Conservation (phyloP, 2,329 filamentous ascomycete genomes). For the Fusarium sp. region DNA sequence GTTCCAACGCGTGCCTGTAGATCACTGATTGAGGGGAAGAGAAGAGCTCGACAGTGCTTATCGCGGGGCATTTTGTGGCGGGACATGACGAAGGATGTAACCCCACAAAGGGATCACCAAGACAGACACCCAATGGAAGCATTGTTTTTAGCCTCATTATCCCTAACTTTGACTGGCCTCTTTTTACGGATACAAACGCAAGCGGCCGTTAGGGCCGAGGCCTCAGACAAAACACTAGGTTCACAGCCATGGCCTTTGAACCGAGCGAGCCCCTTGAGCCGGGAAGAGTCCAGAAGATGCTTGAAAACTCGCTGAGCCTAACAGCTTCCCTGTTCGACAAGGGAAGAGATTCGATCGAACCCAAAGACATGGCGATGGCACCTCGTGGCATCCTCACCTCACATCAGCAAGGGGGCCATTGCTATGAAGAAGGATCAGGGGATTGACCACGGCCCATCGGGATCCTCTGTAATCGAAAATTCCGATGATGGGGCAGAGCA, state of each 20-base stretch:
- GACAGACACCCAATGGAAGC: slow-evolving; percentile 28
- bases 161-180: background rate
- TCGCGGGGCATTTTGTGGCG: slow-evolving; percentile 38
- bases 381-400: slow-evolving; percentile 14
- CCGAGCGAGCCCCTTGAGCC: slow-evolving; percentile 28
- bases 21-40: slow-evolving; percentile 41
- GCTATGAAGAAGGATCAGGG: slow-evolving; percentile 24
- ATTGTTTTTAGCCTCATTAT: slow-evolving; percentile 17
- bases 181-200: slow-evolving; percentile 19
- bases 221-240: slow-evolving; percentile 10
- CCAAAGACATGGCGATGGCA: slow-evolving; percentile 26
- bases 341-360: slow-evolving; percentile 26
- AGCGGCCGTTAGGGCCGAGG: slow-evolving; percentile 25
- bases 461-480: slow-evolving; percentile 21
- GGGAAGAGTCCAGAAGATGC: slow-evolving; percentile 6
- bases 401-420: slow-evolving; percentile 15
- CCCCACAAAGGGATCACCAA: slow-evolving; percentile 13
- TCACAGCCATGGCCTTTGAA: slow-evolving; percentile 1
- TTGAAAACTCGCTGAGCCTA: slow-evolving; percentile 7
- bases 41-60: slow-evolving; percentile 28
- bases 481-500: slow-evolving; percentile 3
- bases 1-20: slow-evolving; percentile 40
- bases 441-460: slow-evolving; percentile 20
- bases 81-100: slow-evolving; percentile 36
- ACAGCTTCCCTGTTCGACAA: background rate